These are phyloP conservation scores for Terana coerulea DNA, from an alignment of 768 basidiomycete genomes.

Conservation along the genomic window DNA sequence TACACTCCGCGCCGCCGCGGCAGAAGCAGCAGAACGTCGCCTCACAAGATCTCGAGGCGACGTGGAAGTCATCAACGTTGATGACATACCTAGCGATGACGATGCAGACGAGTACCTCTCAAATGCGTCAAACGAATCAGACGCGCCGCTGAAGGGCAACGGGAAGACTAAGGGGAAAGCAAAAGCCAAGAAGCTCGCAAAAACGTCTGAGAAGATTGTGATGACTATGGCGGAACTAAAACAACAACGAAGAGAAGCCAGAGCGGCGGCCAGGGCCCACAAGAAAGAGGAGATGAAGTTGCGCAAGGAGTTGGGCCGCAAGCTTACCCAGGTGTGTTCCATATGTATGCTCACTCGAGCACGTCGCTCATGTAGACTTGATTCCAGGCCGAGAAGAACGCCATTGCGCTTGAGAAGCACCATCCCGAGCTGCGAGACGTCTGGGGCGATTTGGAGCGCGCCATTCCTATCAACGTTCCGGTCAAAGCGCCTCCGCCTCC, in stretches of 20 bases:
- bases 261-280: conserved; percentile 23
- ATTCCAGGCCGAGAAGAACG: conserved; percentile 64
- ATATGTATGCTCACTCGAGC: conserved; percentile 13
- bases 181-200: conserved; percentile 18
- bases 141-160: conserved; percentile 30
- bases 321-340: conserved; percentile 60
- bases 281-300: conserved; percentile 48
- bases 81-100: conserved; percentile 23
- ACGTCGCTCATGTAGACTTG: neutral
- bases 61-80: conserved; percentile 27
- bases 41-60: conserved; percentile 24
- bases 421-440: conserved; percentile 81
- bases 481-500: conserved; percentile 73
- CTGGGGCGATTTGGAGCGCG: conserved; percentile 82
- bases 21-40: conserved; percentile 59
- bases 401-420: conserved; percentile 56
- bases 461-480: conserved; percentile 58
- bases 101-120: conserved; percentile 21
- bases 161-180: conserved; percentile 31
- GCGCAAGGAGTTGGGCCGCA: conserved; percentile 60
- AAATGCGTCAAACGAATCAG: conserved; percentile 20
- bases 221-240: conserved; percentile 15
- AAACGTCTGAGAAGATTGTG: conserved; percentile 3
- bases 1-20: conserved; percentile 45
- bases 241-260: conserved; percentile 25